Conservation (phyloP, 2,329 filamentous ascomycete genomes). For the Trichoderma asperellum region DNA sequence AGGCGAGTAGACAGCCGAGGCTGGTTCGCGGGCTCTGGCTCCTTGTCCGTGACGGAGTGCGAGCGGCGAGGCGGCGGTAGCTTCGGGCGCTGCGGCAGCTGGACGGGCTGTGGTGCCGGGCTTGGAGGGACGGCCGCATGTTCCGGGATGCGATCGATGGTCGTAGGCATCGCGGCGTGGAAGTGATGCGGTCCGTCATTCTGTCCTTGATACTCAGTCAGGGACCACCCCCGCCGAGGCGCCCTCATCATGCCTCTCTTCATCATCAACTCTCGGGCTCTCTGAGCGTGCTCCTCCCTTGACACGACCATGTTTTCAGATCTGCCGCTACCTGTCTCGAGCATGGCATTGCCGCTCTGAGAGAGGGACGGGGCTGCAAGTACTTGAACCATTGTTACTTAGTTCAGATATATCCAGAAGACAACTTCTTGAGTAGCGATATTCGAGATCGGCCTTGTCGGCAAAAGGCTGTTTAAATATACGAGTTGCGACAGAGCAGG, state of each 20-base stretch:
- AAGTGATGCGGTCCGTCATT: conserved; percentile 33
- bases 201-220: conserved; percentile 49
- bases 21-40: conserved; percentile 56
- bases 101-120: conserved; percentile 28
- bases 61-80: conserved; percentile 57
- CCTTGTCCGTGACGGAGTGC: conserved; percentile 64
- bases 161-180: conserved; percentile 31
- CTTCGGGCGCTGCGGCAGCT: conserved; percentile 40
- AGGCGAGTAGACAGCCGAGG: conserved; percentile 53
- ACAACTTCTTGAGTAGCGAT: neutral
- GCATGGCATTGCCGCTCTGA: conserved; percentile 33
- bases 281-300: conserved; percentile 48
- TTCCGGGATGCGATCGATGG: conserved; percentile 40
- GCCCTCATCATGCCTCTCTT: conserved; percentile 44
- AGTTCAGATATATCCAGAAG: conserved; percentile 1
- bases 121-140: conserved; percentile 35
- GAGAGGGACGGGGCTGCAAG: conserved; percentile 39
- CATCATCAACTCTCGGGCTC: conserved; percentile 45
- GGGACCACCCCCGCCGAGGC: conserved; percentile 53
- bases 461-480: neutral
- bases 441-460: neutral
- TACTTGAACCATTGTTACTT: conserved; percentile 41
- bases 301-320: conserved; percentile 37
- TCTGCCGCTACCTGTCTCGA: conserved; percentile 32
- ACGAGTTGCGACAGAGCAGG: neutral